Evolutionary conservation across 2,329 filamentous ascomycete species (phyloP).

Genomic region (Xylaria sp.): DNA sequence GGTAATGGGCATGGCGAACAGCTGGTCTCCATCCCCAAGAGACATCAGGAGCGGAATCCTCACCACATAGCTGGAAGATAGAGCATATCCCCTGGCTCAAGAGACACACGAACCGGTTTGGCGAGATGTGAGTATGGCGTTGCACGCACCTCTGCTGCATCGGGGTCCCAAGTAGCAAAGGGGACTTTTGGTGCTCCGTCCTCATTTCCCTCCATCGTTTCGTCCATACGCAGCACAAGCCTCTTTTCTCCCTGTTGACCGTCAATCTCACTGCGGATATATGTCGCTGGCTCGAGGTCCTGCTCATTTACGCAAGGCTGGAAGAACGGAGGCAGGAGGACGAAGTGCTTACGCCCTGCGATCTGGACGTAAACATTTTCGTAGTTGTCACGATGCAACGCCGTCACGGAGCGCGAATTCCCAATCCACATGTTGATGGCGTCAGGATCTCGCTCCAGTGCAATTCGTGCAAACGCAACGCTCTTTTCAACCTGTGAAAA

Average conservation of each 20-base stretch:
- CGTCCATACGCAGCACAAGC: conserved; percentile 32
- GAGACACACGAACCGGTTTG: conserved; percentile 71
- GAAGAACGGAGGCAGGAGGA: conserved; percentile 76
- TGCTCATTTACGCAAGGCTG: conserved; percentile 76
- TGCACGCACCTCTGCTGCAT: conserved; percentile 59
- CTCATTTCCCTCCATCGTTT: conserved; percentile 12
- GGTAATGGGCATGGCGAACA: neutral
- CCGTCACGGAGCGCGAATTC: conserved; percentile 74
- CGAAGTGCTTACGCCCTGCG: conserved; percentile 78
- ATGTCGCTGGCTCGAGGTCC: conserved; percentile 67
- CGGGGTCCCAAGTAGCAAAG: conserved; percentile 81
- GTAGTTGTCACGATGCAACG: conserved; percentile 84
- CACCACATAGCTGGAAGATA: conserved; percentile 86
- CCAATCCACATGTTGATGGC: conserved; percentile 88
- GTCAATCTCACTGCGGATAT: conserved; percentile 54
- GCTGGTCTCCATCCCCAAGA: neutral
- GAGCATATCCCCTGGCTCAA: conserved; percentile 80
- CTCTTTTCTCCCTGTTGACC: conserved; percentile 14
- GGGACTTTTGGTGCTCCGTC: conserved; percentile 60
- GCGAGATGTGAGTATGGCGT: conserved; percentile 71
- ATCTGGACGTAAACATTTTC: conserved; percentile 88
- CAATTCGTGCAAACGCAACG: conserved; percentile 79
- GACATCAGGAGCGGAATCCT: conserved; percentile 42
- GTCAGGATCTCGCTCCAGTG: conserved; percentile 71
- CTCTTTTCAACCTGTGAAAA: conserved; percentile 70